phyloP scores from a whole-genome alignment of 345 rosid genomes.

The Raphanus raphanistrum region DNA sequence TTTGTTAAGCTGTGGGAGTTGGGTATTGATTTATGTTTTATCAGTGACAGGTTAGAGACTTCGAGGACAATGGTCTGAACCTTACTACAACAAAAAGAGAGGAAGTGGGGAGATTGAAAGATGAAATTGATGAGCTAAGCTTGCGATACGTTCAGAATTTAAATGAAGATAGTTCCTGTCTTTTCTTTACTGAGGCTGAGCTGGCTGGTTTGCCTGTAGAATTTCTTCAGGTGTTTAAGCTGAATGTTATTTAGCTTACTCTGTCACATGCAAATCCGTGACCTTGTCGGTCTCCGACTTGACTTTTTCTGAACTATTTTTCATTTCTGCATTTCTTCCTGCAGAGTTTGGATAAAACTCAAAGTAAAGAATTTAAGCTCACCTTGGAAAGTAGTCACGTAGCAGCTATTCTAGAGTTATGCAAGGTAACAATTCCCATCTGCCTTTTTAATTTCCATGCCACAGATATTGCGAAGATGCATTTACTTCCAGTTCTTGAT shows the following conservation, averaged over 20 bases:
- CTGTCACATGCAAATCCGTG: conserved; percentile 6
- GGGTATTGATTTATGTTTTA: conserved; percentile 48
- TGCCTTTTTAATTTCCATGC: conserved; percentile 15
- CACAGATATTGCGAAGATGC: background rate
- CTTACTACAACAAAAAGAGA: conserved; percentile 76
- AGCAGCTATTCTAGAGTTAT: conserved; percentile 73
- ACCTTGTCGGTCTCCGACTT: background rate
- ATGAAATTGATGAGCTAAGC: conserved; percentile 75
- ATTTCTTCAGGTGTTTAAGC: conserved; percentile 61
- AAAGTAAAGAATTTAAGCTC: conserved; percentile 65
- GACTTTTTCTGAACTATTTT: background rate
- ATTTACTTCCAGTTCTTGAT: conserved; percentile 7
- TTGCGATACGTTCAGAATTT: conserved; percentile 67
- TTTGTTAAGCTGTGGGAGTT: conserved; percentile 17
- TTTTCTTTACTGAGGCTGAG: conserved; percentile 66
- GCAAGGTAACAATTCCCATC: conserved; percentile 58
- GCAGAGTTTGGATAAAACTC: conserved; percentile 74
- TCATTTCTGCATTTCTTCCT: conserved; percentile 23
- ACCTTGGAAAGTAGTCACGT: conserved; percentile 65
- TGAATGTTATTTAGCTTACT: conserved; percentile 9
- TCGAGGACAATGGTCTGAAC: conserved; percentile 82
- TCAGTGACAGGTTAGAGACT: conserved; percentile 96
- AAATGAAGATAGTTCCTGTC: conserved; percentile 65
- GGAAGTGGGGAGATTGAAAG: conserved; percentile 69
- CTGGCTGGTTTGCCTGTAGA: conserved; percentile 75